phyloP scores from a whole-genome alignment of 495 filamentous ascomycete genomes.

The Penicillium roqueforti region DNA sequence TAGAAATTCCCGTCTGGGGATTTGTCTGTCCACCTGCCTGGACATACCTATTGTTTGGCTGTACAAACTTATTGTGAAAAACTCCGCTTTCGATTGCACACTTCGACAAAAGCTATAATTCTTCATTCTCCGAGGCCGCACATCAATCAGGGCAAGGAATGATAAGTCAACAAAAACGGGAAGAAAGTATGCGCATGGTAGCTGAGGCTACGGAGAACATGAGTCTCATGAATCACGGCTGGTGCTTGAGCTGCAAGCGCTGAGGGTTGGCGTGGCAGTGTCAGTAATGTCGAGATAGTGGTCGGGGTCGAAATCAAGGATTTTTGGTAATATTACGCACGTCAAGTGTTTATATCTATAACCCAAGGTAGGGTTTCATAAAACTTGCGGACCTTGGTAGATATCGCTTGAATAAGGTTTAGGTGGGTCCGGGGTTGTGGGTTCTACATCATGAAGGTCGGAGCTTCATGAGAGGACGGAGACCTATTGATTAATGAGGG shows the following conservation, averaged over 20 bases:
- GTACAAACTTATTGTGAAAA: no score
- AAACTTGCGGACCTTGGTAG: background rate
- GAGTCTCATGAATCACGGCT: background rate
- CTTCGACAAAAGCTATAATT: no score
- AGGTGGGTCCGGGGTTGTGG: background rate
- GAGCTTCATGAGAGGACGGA: background rate
- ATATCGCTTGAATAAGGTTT: background rate
- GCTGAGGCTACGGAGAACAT: no score
- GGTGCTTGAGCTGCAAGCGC: background rate
- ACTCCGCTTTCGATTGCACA: no score
- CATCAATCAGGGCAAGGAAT: no score
- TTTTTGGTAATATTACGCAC: background rate
- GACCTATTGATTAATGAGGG: no score
- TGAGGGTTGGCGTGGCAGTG: background rate
- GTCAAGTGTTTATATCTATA: background rate
- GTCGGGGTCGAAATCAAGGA: background rate
- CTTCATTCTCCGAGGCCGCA: no score
- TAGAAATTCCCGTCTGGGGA: no score
- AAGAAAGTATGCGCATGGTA: no score
- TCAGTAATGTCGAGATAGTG: background rate
- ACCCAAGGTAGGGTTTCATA: background rate
- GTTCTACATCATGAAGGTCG: background rate
- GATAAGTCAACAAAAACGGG: no score
- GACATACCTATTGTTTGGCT: no score
- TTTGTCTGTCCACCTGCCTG: no score